Evolutionary conservation across 2,329 filamentous ascomycete species (phyloP).

Genomic region (Botrytis porri): DNA sequence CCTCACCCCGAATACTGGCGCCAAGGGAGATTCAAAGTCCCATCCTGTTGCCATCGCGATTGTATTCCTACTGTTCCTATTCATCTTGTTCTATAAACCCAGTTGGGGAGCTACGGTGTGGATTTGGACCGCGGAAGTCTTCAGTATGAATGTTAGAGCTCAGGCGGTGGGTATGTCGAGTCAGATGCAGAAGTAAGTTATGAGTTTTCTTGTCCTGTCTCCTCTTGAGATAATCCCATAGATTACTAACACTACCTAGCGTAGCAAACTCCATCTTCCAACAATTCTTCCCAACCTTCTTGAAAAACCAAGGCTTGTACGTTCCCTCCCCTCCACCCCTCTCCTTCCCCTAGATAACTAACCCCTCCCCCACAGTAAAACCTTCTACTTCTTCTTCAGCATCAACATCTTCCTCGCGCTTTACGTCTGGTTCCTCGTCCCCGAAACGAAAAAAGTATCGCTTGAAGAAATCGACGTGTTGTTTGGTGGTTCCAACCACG

Average conservation of each 20-base stretch:
- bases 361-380: neutral
- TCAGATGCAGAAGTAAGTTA: conserved; percentile 18
- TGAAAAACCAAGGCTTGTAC: conserved; percentile 15
- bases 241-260: neutral
- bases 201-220: too few species aligned
- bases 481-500: conserved; percentile 43
- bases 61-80: conserved; percentile 64
- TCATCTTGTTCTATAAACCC: conserved; percentile 66
- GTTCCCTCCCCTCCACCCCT: neutral
- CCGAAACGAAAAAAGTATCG: conserved; percentile 64
- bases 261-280: conserved; percentile 13
- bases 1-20: conserved; percentile 49
- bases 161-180: conserved; percentile 64
- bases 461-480: conserved; percentile 63
- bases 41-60: conserved; percentile 60
- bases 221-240: neutral
- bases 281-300: conserved; percentile 18
- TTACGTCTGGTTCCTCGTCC: conserved; percentile 61
- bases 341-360: neutral
- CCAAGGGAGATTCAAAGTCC: conserved; percentile 28
- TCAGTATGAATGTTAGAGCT: conserved; percentile 67
- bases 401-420: conserved; percentile 40
- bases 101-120: conserved; percentile 68
- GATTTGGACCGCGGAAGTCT: conserved; percentile 69
- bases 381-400: conserved; percentile 63